Conservation (phyloP, 228 moss, liverwort and hornwort genomes). For the Sphagnum magellanicum region DNA sequence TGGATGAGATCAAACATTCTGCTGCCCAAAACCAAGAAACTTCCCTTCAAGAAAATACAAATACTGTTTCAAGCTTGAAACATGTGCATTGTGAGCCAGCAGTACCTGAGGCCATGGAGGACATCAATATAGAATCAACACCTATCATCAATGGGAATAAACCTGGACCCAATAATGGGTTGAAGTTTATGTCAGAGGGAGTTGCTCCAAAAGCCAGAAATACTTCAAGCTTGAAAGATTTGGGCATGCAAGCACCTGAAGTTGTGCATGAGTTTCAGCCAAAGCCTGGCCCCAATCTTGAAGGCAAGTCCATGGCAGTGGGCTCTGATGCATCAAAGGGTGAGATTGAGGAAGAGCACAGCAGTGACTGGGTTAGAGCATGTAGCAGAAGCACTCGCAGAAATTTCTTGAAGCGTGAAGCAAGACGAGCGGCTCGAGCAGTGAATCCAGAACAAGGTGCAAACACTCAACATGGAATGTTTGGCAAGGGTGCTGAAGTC, state of each 20-base stretch:
- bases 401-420: constrained; percentile 65
- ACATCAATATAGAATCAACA: constrained; percentile 16
- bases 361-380: constrained; percentile 66
- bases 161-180: too few relatives aligned
- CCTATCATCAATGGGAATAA: constrained; percentile 3
- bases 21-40: too few relatives aligned
- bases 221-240: neutral
- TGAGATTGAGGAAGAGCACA: constrained; percentile 36
- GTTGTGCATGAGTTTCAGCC: neutral
- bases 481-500: constrained; percentile 1
- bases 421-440: constrained; percentile 32
- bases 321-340: constrained; percentile 64
- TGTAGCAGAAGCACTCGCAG: constrained; percentile 73
- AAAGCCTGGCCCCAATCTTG: constrained; percentile 28
- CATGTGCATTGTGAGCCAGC: too few relatives aligned
- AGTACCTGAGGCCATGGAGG: neutral
- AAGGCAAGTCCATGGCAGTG: constrained; percentile 49
- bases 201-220: neutral
- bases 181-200: constrained; percentile 10
- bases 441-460: neutral
- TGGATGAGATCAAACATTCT: neutral
- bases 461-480: neutral
- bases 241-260: neutral
- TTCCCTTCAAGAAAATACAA: too few relatives aligned
- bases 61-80: too few relatives aligned